These are phyloP conservation scores for Naganishia sp. DNA, from an alignment of 1,284 basidiomycete species.

Conservation along the genomic window DNA sequence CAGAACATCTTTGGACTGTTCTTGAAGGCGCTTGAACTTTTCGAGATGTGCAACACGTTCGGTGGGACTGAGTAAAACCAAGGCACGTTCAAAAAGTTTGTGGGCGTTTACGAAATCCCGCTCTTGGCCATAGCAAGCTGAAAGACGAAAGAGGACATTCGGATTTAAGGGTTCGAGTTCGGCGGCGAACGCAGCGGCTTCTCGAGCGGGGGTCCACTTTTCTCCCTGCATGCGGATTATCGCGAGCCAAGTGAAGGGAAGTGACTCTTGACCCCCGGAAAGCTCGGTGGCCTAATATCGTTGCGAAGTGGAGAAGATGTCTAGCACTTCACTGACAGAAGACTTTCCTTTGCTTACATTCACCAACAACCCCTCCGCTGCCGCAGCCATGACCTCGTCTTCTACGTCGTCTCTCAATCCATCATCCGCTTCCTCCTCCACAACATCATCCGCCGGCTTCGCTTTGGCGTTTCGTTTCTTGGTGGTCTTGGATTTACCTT, in stretches of 20 bases:
- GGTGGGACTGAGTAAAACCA: not conserved
- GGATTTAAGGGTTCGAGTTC: not conserved
- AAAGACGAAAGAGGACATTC: conserved; percentile 2
- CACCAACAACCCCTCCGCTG: not conserved
- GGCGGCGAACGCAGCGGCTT: not conserved
- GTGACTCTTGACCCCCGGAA: not conserved
- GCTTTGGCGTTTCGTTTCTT: not conserved
- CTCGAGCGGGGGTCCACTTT: not conserved
- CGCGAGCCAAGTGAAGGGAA: conserved; percentile 7
- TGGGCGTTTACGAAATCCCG: conserved; percentile 9
- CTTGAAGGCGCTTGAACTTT: conserved; percentile 1
- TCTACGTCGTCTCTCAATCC: not conserved
- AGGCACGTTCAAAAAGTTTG: not conserved
- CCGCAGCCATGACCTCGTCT: not conserved
- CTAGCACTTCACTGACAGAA: not conserved
- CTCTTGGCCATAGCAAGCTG: conserved; percentile 1
- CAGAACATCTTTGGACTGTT: conserved; percentile 3
- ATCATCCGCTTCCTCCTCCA: not conserved
- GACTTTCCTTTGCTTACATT: not conserved
- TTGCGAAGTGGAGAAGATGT: not conserved
- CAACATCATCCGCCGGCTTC: not conserved
- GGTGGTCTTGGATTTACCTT: not conserved
- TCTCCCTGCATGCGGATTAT: not conserved
- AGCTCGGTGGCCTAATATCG: not conserved
- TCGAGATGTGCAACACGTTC: not conserved